Conservation (phyloP, 345 rosid genomes). For the Dipteronia sinensis region DNA sequence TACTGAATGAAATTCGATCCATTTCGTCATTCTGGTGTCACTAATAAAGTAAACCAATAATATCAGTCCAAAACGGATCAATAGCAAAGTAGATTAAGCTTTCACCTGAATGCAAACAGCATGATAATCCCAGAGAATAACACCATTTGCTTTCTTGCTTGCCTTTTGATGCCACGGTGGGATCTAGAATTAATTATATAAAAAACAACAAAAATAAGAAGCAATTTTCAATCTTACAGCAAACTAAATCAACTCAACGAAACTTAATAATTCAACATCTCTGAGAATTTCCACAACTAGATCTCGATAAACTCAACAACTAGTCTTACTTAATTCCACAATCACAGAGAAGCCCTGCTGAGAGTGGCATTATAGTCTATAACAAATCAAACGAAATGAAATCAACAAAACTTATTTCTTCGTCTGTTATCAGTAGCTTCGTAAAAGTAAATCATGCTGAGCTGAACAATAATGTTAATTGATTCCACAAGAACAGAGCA, state of each 20-base stretch:
- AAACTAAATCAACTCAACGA: not conserved
- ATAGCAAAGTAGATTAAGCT: not conserved
- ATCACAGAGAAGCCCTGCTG: too few species aligned
- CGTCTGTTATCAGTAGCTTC: not conserved
- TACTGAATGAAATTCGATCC: not conserved
- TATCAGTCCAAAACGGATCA: slow-evolving; percentile 3
- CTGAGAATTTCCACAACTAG: too few species aligned
- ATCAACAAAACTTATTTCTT: not conserved
- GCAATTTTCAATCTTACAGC: not conserved
- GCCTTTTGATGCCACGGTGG: slow-evolving; percentile 96
- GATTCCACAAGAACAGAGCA: not conserved
- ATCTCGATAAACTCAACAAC: too few species aligned
- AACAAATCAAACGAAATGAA: too few species aligned
- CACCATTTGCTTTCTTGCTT: slow-evolving; percentile 76
- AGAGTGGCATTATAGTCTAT: not conserved
- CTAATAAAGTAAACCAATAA: not conserved
- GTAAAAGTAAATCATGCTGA: not conserved
- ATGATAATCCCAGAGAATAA: slow-evolving; percentile 90
- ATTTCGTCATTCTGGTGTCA: slow-evolving; percentile 5
- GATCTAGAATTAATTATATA: slow-evolving; percentile 44
- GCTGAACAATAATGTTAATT: too few species aligned
- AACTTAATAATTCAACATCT: not conserved
- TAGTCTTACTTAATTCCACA: not conserved
- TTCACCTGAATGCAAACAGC: slow-evolving; percentile 79
- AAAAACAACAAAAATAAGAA: slow-evolving; percentile 2